These are phyloP conservation scores for Triticum monococcum DNA, from an alignment of 176 grass and related monocot genomes.

Conservation along the genomic window DNA sequence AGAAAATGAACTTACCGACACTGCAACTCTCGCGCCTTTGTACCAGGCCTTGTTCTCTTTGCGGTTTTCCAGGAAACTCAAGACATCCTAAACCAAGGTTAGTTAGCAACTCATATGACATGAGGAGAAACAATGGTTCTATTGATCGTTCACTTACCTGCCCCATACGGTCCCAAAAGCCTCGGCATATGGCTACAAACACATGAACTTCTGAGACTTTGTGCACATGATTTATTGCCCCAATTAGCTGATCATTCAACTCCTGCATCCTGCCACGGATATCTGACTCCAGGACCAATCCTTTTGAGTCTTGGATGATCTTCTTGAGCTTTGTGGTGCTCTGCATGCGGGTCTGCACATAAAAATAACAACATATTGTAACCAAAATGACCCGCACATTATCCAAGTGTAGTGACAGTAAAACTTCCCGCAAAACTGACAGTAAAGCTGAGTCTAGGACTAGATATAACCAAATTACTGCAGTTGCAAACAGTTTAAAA, in stretches of 20 bases:
- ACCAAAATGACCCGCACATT: not conserved
- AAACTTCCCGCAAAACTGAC: not conserved
- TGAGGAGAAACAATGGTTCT: not conserved
- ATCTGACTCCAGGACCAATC: conserved; percentile 82
- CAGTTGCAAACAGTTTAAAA: not conserved
- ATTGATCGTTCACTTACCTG: conserved; percentile 49
- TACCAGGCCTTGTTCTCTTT: conserved; percentile 97
- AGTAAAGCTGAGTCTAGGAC: not conserved
- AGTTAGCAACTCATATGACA: conserved; percentile 22
- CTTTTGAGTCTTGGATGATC: conserved; percentile 93
- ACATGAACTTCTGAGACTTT: conserved; percentile 85
- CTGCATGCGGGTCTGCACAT: conserved; percentile 74
- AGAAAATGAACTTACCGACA: conserved; percentile 60
- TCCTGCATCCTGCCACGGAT: conserved; percentile 88
- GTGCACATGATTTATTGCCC: conserved; percentile 76
- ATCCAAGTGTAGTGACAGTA: not conserved
- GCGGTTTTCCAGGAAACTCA: conserved; percentile 85
- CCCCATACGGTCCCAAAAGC: conserved; percentile 94
- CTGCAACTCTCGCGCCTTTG: conserved; percentile 74
- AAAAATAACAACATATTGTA: conserved; percentile 2
- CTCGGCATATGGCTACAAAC: conserved; percentile 79
- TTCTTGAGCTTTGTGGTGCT: conserved; percentile 92
- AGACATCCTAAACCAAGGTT: conserved; percentile 66
- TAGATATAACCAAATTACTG: not conserved
- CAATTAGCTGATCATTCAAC: conserved; percentile 71